phyloP scores from a whole-genome alignment of 169 alveolate species.

The Plasmodium ovale region DNA sequence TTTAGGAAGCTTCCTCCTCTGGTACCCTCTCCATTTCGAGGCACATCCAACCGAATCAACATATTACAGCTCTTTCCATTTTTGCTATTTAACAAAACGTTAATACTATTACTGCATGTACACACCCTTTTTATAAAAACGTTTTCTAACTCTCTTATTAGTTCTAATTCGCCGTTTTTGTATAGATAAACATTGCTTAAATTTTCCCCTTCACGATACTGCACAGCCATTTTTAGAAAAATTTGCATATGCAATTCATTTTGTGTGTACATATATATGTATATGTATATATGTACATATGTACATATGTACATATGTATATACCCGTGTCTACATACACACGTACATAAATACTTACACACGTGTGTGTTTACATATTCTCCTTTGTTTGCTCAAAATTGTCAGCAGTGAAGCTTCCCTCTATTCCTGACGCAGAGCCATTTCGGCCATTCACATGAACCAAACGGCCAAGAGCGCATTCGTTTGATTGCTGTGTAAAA shows the following conservation, averaged over 20 bases:
- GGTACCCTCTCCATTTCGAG: not conserved
- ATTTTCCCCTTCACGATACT: not conserved
- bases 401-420: too few relatives aligned
- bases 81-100: slow-evolving; percentile 5
- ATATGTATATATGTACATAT: too few relatives aligned
- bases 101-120: slow-evolving; percentile 53
- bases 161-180: slow-evolving; percentile 22
- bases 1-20: slow-evolving; percentile 23
- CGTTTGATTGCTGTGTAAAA: too few relatives aligned
- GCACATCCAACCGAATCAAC: slow-evolving; percentile 7
- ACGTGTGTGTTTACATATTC: too few relatives aligned
- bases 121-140: slow-evolving; percentile 30
- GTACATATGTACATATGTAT: too few relatives aligned
- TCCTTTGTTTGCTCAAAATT: too few relatives aligned
- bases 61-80: slow-evolving; percentile 1
- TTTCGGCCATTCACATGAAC: too few relatives aligned
- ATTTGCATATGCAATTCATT: not conserved
- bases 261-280: not conserved
- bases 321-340: too few relatives aligned
- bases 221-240: not conserved
- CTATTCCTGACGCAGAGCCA: too few relatives aligned
- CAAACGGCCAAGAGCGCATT: too few relatives aligned
- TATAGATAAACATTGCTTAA: slow-evolving; percentile 65
- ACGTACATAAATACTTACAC: too few relatives aligned
- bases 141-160: slow-evolving; percentile 51